Evolutionary conservation across 2,329 filamentous ascomycete species (phyloP).

Genomic region (Dactylellina drechsleri): DNA sequence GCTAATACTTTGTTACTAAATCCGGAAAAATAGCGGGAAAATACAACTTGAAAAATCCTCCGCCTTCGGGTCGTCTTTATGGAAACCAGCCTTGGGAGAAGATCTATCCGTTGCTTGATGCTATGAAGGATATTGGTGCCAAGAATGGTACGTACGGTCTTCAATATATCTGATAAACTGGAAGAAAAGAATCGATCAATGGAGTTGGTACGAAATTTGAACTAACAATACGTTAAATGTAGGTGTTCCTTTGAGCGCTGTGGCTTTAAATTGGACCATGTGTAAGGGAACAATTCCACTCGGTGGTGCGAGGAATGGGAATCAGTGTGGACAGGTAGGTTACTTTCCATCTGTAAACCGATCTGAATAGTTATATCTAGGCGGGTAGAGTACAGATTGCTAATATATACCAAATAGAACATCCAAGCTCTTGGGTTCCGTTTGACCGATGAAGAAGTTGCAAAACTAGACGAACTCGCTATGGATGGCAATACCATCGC

Average conservation of each 20-base stretch:
- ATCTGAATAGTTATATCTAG: neutral
- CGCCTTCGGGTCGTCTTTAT: conserved; percentile 61
- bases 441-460: conserved; percentile 63
- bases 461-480: conserved; percentile 62
- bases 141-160: conserved; percentile 59
- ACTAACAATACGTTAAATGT: neutral
- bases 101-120: conserved; percentile 61
- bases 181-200: neutral
- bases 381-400: neutral
- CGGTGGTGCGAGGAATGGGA: conserved; percentile 62
- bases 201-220: no score
- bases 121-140: conserved; percentile 61
- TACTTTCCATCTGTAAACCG: neutral
- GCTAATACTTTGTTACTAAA: neutral
- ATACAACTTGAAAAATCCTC: conserved; percentile 62
- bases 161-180: no score
- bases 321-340: conserved; percentile 62
- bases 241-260: conserved; percentile 59
- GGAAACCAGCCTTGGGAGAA: conserved; percentile 64
- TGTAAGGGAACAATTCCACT: conserved; percentile 64
- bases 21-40: conserved; percentile 59
- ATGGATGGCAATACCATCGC: conserved; percentile 62
- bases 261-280: conserved; percentile 64
- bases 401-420: conserved; percentile 55
- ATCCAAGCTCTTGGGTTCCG: conserved; percentile 62